These are phyloP conservation scores for Pouteria glomerata DNA, from an alignment of 148 eudicot genomes.

Conservation along the genomic window DNA sequence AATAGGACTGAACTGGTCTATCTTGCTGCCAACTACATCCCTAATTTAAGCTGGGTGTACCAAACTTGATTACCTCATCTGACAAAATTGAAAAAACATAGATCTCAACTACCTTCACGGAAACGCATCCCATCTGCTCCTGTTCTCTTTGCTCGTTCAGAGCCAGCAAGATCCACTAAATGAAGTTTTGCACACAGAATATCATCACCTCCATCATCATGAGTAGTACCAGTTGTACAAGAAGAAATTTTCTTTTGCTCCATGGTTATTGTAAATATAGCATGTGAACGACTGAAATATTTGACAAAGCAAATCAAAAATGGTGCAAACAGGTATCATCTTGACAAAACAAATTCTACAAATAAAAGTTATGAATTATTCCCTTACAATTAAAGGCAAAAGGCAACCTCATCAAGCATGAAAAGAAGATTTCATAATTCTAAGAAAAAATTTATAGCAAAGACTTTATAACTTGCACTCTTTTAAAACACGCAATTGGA, in stretches of 20 bases:
- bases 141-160: constrained; percentile 94
- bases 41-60: neutral
- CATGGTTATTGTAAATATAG: constrained; percentile 87
- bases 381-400: neutral
- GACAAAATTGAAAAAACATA: neutral
- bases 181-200: constrained; percentile 85
- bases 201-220: constrained; percentile 62
- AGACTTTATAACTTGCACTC: too few relatives aligned
- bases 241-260: constrained; percentile 65
- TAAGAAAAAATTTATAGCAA: neutral
- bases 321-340: neutral
- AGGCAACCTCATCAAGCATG: neutral
- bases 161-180: constrained; percentile 95
- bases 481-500: too few relatives aligned
- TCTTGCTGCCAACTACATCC: neutral
- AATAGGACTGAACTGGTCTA: neutral
- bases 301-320: neutral
- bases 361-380: neutral
- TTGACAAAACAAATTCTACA: neutral
- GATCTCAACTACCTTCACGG: constrained; percentile 60
- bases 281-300: constrained; percentile 87
- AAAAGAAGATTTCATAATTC: neutral
- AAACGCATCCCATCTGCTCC: constrained; percentile 95
- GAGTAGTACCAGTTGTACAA: constrained; percentile 27
- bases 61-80: neutral